Evolutionary conservation across 768 basidiomycete species (phyloP).

Genomic region (Chalciporus sphaerocephalus): DNA sequence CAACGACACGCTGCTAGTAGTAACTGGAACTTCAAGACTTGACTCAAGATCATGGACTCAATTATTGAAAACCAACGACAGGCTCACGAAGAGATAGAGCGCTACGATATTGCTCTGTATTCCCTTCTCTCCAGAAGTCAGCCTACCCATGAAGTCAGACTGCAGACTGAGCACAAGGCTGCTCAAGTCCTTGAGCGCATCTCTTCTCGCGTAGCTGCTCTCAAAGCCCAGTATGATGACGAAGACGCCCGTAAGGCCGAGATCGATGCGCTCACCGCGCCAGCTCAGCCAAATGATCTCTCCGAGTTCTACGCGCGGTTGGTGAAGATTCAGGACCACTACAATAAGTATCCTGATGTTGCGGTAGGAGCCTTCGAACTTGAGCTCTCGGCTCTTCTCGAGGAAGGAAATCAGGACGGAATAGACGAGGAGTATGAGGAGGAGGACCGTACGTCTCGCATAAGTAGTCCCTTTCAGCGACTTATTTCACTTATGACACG

Average conservation of each 20-base stretch:
- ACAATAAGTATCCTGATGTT: constrained; percentile 92
- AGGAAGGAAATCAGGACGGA: constrained; percentile 67
- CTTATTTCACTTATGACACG: constrained; percentile 4
- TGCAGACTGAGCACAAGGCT: constrained; percentile 85
- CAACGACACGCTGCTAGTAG: background rate
- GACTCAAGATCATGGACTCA: constrained; percentile 70
- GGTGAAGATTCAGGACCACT: constrained; percentile 93
- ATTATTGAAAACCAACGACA: constrained; percentile 91
- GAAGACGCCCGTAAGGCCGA: constrained; percentile 68
- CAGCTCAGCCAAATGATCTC: constrained; percentile 64
- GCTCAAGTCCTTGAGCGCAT: constrained; percentile 87
- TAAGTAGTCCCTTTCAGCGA: background rate
- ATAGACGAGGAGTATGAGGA: constrained; percentile 69
- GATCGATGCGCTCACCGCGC: constrained; percentile 55
- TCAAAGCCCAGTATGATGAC: constrained; percentile 76
- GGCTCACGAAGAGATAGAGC: constrained; percentile 93
- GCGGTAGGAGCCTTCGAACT: constrained; percentile 75
- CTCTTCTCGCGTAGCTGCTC: constrained; percentile 55
- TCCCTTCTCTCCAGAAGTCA: constrained; percentile 70
- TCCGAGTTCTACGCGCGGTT: constrained; percentile 95
- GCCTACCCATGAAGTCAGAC: constrained; percentile 54
- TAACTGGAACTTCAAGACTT: constrained; percentile 1
- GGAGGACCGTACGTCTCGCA: constrained; percentile 73
- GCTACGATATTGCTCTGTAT: constrained; percentile 83
- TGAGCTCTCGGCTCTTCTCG: constrained; percentile 77